Evolutionary conservation across 2,329 filamentous ascomycete genomes (phyloP), one percentile per base, ranked within the genome.

Genomic region (Apiospora sp.): DNA sequence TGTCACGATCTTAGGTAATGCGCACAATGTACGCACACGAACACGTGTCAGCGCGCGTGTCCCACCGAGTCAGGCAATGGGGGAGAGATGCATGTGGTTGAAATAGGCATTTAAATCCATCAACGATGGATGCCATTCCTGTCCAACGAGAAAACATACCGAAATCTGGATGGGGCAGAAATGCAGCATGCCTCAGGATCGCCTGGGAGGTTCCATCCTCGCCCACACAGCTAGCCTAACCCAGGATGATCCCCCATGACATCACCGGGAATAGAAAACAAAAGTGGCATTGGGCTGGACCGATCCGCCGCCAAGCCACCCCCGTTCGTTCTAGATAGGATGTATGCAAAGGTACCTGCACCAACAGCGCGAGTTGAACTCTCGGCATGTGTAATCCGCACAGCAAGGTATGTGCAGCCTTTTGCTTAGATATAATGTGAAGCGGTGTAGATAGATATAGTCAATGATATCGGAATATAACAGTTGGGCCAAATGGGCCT

Each of bases 111-210:
- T 61, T n/a, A 16, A 30, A 22, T 22, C 54, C 5, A 61, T 41
- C 37, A 8, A 41, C 1, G 37, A 41, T 61, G 16, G 54, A 61
- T 61, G 54, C 54, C 27, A 37, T 34, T 61, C 54, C 30, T 30
- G 30, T 61, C 54, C 54, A 61, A 61, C 54, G 34, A 22, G 30
- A 37, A 61, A 37, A 61, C 19, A 8, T 41, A 10, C 37, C 37
- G 16, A 30, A 37, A 22, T 37, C 16, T 37, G 54, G 30, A 61
- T 61, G 54, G 54, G 34, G 54, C 54, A 37, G 54, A 34, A 37
- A 16, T 34, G 54, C 19, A 77, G 76, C 76, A 75, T 77, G 73
- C 75, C 73, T 72, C 72, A 68, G 54, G 24, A 24, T 43, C 64
- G 64, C 27, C 44, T n/a, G 64, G 30, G n/a, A 27, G 49, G 49